Conservation (phyloP, 352 stramenopile species). For the Phytophthora meadii region DNA sequence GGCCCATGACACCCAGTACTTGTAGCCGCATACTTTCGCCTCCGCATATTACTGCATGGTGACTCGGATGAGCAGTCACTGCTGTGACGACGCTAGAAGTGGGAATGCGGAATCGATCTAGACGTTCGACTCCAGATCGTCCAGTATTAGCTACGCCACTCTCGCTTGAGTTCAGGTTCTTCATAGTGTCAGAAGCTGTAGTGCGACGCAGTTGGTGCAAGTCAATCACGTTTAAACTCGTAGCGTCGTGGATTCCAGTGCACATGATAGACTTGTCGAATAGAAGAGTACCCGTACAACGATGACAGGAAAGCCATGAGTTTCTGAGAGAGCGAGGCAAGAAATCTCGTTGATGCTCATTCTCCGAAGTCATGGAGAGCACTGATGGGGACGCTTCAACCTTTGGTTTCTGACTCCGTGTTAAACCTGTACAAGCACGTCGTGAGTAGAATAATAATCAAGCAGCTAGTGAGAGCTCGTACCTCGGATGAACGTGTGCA, state of each 20-base stretch:
- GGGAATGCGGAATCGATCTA: slow-evolving; percentile 61
- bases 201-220: slow-evolving; percentile 46
- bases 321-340: slow-evolving; percentile 35
- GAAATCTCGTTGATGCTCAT: slow-evolving; percentile 26
- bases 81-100: slow-evolving; percentile 54
- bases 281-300: slow-evolving; percentile 50
- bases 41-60: slow-evolving; percentile 56
- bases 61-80: slow-evolving; percentile 49
- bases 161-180: slow-evolving; percentile 3
- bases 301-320: slow-evolving; percentile 66
- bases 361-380: slow-evolving; percentile 31
- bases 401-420: slow-evolving; percentile 28
- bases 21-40: slow-evolving; percentile 50
- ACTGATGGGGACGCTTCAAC: slow-evolving; percentile 39
- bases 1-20: slow-evolving; percentile 33
- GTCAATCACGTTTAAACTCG: slow-evolving; percentile 58
- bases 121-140: slow-evolving; percentile 32
- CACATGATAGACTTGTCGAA: slow-evolving; percentile 66
- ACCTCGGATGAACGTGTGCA: slow-evolving; percentile 69
- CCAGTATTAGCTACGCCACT: background rate
- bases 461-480: slow-evolving; percentile 1
- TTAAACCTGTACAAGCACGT: slow-evolving; percentile 13
- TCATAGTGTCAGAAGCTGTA: background rate
- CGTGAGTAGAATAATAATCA: background rate
- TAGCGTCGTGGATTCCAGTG: slow-evolving; percentile 46